Conservation (phyloP, 352 stramenopile genomes). For the Phytopythium aichiense region DNA sequence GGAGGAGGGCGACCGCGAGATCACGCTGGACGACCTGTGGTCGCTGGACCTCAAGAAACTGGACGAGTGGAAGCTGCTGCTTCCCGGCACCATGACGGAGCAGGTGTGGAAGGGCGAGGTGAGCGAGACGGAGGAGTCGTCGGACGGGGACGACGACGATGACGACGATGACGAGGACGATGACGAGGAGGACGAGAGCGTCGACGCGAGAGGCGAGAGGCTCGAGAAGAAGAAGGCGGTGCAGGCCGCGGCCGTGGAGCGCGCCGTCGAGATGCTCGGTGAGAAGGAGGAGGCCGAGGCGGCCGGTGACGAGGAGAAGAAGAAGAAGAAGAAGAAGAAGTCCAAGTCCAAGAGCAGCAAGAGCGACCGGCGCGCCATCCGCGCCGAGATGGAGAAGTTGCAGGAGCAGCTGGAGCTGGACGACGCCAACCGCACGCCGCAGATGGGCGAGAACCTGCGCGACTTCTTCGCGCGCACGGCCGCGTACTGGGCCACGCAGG, state of each 20-base stretch:
- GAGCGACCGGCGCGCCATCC: conserved; percentile 62
- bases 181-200: conserved; percentile 38
- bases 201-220: conserved; percentile 14
- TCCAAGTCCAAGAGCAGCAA: conserved; percentile 57
- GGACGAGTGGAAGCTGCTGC: conserved; percentile 91
- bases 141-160: conserved; percentile 73
- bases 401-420: conserved; percentile 72
- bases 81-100: conserved; percentile 90
- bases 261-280: conserved; percentile 55
- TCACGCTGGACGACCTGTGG: conserved; percentile 96
- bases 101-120: conserved; percentile 90
- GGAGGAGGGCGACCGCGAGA: conserved; percentile 92
- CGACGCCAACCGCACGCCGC: conserved; percentile 65
- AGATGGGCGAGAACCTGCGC: conserved; percentile 80
- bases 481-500: conserved; percentile 57
- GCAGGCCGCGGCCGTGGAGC: conserved; percentile 46
- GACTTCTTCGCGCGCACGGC: conserved; percentile 87
- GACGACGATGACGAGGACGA: conserved; percentile 54
- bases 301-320: conserved; percentile 12
- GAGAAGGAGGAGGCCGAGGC: conserved; percentile 32
- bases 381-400: conserved; percentile 80
- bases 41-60: conserved; percentile 91
- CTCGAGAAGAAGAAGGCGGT: conserved; percentile 7
- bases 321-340: conserved; percentile 55
- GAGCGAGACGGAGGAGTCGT: conserved; percentile 84